These are phyloP conservation scores for Daphne laureola DNA, from an alignment of 441 rosid species.

Conservation along the genomic window DNA sequence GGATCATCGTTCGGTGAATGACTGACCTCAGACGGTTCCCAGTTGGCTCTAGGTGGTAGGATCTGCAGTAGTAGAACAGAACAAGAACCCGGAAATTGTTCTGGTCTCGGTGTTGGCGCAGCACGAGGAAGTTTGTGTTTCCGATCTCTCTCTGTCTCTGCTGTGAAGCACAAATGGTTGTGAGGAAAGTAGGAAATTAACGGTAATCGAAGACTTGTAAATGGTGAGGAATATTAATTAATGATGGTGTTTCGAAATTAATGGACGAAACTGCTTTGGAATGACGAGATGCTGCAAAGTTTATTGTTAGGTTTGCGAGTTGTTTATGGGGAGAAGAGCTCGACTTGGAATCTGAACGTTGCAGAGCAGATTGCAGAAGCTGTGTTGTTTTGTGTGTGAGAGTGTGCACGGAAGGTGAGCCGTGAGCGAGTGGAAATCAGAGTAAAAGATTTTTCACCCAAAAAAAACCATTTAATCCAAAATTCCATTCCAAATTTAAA, in stretches of 20 bases:
- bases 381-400: not conserved
- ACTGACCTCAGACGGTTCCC: conserved; percentile 2
- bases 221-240: not conserved
- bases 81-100: not conserved
- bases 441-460: not conserved
- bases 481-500: too few relatives aligned
- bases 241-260: not conserved
- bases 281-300: not conserved
- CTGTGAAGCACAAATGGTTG: not conserved
- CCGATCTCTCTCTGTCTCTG: conserved; percentile 1
- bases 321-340: conserved; percentile 16
- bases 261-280: not conserved
- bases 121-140: conserved; percentile 2
- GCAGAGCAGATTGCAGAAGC: not conserved
- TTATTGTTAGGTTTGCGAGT: not conserved
- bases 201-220: not conserved
- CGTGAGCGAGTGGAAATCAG: not conserved
- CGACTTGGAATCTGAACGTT: conserved; percentile 13
- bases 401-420: not conserved
- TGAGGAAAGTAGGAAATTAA: not conserved
- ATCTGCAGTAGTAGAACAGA: not conserved
- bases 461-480: too few relatives aligned
- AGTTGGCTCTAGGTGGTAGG: too few relatives aligned
- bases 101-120: not conserved
- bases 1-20: not conserved